Evolutionary conservation across 306 rosid species (phyloP).

Genomic region (Leucaena leucocephala): DNA sequence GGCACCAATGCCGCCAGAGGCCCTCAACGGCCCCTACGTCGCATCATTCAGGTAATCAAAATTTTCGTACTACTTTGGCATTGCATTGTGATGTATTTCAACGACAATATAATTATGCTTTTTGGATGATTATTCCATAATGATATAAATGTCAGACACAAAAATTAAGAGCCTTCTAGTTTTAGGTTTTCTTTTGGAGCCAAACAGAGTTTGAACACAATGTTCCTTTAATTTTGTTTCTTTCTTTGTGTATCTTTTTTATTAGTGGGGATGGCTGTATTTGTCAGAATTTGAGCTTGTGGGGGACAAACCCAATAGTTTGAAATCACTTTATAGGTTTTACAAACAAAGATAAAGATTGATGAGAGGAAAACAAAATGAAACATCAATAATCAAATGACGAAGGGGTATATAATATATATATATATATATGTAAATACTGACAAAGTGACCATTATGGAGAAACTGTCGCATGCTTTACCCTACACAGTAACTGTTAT

Average conservation of each 20-base stretch:
- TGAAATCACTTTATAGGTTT: constrained; percentile 27
- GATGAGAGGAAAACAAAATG: constrained; percentile 31
- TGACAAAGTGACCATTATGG: constrained; percentile 71
- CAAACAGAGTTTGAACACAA: constrained; percentile 30
- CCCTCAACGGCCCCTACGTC: constrained; percentile 91
- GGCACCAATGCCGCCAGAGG: constrained; percentile 96
- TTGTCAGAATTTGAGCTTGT: constrained; percentile 37
- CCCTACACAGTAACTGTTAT: constrained; percentile 54
- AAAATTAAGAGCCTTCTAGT: not conserved
- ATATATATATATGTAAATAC: no score
- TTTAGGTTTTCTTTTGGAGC: not conserved
- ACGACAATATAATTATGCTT: not conserved
- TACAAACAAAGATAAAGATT: constrained; percentile 62
- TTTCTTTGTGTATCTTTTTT: not conserved
- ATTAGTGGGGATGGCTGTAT: constrained; percentile 34
- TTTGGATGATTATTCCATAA: not conserved
- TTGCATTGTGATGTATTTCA: not conserved
- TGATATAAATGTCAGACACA: not conserved
- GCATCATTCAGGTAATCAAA: constrained; percentile 76
- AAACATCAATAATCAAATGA: constrained; percentile 54
- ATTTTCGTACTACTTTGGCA: not conserved
- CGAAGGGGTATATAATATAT: constrained; percentile 31
- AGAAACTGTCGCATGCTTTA: constrained; percentile 93
- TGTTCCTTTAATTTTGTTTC: not conserved
- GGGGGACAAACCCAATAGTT: constrained; percentile 28